These are phyloP conservation scores for Davidsoniella virescens DNA, from an alignment of 2,329 filamentous ascomycete genomes.

Conservation along the genomic window DNA sequence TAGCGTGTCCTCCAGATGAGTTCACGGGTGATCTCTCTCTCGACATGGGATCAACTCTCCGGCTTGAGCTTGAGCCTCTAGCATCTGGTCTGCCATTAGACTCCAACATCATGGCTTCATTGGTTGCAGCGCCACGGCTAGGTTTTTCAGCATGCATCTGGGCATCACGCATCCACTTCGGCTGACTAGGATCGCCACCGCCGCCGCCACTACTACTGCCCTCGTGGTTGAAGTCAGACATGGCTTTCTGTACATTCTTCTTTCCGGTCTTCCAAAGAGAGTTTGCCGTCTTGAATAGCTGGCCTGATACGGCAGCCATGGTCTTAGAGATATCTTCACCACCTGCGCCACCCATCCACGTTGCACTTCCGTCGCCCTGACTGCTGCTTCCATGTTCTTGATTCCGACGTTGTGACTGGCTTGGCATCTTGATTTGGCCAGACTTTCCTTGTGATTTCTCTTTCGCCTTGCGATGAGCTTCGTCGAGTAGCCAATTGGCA, in stretches of 20 bases:
- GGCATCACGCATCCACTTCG: constrained; percentile 86
- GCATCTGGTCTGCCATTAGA: constrained; percentile 37
- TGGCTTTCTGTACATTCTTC: constrained; percentile 82
- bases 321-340: constrained; percentile 59
- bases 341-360: constrained; percentile 46
- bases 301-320: constrained; percentile 68
- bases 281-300: constrained; percentile 82
- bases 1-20: constrained; percentile 19
- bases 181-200: constrained; percentile 54
- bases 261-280: constrained; percentile 89
- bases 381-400: constrained; percentile 10
- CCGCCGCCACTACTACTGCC: constrained; percentile 16
- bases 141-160: constrained; percentile 27
- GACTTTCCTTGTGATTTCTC: constrained; percentile 44
- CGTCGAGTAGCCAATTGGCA: constrained; percentile 76
- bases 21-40: constrained; percentile 28
- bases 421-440: constrained; percentile 14
- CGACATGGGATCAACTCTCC: neutral
- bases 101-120: constrained; percentile 70
- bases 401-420: constrained; percentile 14
- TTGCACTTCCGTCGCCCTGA: constrained; percentile 23
- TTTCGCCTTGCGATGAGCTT: constrained; percentile 72
- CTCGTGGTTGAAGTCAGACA: constrained; percentile 69
- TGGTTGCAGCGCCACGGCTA: constrained; percentile 29
- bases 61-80: constrained; percentile 2